Evolutionary conservation across 331 rosid species (phyloP).

Genomic region (Malus hybrid): DNA sequence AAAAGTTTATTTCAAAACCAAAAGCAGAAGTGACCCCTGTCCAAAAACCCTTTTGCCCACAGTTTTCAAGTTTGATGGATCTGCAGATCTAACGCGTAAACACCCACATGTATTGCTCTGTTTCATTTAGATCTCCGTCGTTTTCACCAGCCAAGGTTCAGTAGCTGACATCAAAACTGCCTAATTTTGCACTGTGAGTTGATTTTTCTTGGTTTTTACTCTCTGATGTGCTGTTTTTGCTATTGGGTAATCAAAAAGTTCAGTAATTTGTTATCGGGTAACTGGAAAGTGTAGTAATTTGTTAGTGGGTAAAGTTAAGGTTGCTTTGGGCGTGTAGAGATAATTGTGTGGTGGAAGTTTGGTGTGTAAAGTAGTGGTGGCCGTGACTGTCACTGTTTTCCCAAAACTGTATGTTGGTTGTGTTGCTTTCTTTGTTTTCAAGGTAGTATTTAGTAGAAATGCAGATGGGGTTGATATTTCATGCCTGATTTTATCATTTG

Average conservation of each 20-base stretch:
- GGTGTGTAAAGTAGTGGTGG: not conserved
- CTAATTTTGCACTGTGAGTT: constrained; percentile 20
- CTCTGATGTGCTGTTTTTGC: not conserved
- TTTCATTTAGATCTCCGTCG: constrained; percentile 45
- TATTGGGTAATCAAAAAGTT: not conserved
- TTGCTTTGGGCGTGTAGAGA: constrained; percentile 2
- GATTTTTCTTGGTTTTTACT: not conserved
- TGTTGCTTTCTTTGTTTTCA: constrained; percentile 2
- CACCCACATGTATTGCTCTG: constrained; percentile 45
- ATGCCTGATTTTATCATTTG: not conserved
- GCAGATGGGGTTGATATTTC: constrained; percentile 1
- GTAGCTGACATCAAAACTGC: constrained; percentile 23
- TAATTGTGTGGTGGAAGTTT: not conserved
- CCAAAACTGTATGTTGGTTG: not conserved
- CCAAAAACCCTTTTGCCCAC: constrained; percentile 42
- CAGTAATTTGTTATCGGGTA: not conserved
- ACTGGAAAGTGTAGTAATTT: constrained; percentile 1
- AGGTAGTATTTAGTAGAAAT: constrained; percentile 1
- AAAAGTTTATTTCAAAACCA: not conserved
- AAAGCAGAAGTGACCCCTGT: constrained; percentile 6
- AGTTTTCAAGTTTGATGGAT: constrained; percentile 40
- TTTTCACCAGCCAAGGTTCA: constrained; percentile 25
- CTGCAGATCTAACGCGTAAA: constrained; percentile 56
- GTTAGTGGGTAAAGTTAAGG: constrained; percentile 3
- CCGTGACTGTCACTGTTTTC: not conserved